Percentiles rank a stretch among this genome's conserved stretches.
These are phyloP conservation scores for Soucietia sequanensis DNA, from an alignment of 805 yeast genomes.

Conservation along the genomic window DNA sequence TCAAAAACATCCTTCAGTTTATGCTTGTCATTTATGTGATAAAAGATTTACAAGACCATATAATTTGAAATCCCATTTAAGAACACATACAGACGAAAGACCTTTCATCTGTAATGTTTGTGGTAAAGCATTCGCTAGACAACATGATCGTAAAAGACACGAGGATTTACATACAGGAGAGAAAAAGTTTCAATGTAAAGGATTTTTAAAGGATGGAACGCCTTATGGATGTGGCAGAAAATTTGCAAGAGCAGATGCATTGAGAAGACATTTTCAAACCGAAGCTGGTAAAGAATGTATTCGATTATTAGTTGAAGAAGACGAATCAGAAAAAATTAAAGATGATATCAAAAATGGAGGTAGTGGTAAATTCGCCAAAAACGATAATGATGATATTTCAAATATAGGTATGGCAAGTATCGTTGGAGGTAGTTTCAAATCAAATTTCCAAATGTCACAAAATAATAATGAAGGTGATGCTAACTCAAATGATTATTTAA, in stretches of 20 bases:
- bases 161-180: slow-evolving; percentile 69
- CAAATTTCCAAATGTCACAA: slow-evolving; percentile 3
- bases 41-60: slow-evolving; percentile 90
- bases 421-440: neutral
- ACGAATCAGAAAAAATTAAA: slow-evolving; percentile 25
- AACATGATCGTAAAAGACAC: slow-evolving; percentile 45
- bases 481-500: slow-evolving; percentile 11
- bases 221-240: slow-evolving; percentile 46
- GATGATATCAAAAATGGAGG: too few relatives aligned
- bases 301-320: slow-evolving; percentile 39
- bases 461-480: slow-evolving; percentile 6
- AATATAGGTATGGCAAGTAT: slow-evolving; percentile 1
- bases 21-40: slow-evolving; percentile 79
- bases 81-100: slow-evolving; percentile 86
- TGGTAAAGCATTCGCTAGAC: slow-evolving; percentile 68
- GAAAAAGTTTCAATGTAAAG: slow-evolving; percentile 71
- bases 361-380: slow-evolving; percentile 2
- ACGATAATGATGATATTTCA: neutral
- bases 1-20: slow-evolving; percentile 71
- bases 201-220: slow-evolving; percentile 55
- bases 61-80: slow-evolving; percentile 83
- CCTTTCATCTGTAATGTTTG: slow-evolving; percentile 73
- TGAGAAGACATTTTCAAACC: slow-evolving; percentile 45
- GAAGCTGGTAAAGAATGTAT: slow-evolving; percentile 47
- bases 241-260: slow-evolving; percentile 47